Evolutionary conservation across 192 early-diverging fungal genomes (phyloP).

Genomic region (Rhizophagus sp.): DNA sequence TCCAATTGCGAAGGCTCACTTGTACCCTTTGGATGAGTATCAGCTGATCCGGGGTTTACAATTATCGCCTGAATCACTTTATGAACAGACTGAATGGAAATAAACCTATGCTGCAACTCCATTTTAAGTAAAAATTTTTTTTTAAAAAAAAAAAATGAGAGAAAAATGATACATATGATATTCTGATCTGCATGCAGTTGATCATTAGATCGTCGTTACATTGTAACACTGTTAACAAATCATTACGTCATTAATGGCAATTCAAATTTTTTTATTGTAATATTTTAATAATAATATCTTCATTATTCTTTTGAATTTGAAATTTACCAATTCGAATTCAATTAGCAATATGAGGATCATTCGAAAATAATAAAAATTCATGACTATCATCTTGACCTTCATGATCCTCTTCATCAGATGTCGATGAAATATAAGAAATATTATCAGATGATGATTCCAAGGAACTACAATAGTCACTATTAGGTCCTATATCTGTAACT

Average conservation of each 20-base stretch:
- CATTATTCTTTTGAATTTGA: no score
- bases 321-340: background rate
- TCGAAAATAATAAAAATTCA: background rate
- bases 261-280: no score
- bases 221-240: background rate
- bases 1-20: background rate
- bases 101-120: constrained; percentile 1
- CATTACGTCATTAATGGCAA: no score
- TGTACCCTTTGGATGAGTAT: background rate
- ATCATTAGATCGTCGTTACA: background rate
- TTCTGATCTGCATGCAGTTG: background rate
- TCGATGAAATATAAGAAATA: background rate
- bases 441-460: background rate
- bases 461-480: background rate
- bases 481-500: background rate
- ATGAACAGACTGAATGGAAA: background rate
- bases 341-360: background rate
- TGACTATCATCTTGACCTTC: background rate
- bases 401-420: background rate
- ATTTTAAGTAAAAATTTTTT: background rate
- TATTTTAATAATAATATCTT: no score
- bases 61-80: background rate
- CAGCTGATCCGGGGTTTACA: background rate
- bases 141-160: background rate
- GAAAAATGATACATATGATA: no score